phyloP scores from a whole-genome alignment of 2,329 filamentous ascomycete genomes.

The Epichloe glyceriae region DNA sequence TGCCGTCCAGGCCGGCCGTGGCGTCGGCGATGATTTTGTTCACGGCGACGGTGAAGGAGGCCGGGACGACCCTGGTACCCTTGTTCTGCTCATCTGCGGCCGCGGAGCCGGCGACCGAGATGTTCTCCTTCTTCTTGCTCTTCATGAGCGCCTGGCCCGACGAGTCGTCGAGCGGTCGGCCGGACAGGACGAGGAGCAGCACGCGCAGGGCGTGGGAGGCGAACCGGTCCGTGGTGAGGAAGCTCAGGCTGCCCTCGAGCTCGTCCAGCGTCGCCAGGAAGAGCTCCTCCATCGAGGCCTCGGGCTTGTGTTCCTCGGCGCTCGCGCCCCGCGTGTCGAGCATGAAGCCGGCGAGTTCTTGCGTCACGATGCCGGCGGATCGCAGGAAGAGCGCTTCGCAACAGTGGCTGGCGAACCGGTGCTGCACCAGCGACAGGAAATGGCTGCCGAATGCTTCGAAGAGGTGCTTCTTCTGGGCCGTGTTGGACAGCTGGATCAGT shows the following conservation, averaged over 20 bases:
- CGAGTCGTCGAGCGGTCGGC: conserved; percentile 60
- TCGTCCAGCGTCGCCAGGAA: conserved; percentile 78
- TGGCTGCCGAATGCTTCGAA: conserved; percentile 79
- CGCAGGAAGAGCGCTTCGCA: conserved; percentile 86
- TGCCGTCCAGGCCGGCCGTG: conserved; percentile 61
- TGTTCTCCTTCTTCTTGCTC: conserved; percentile 84
- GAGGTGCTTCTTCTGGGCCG: conserved; percentile 69
- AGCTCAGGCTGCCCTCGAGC: conserved; percentile 72
- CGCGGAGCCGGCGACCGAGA: conserved; percentile 45
- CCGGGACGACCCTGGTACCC: conserved; percentile 51
- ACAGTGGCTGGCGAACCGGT: conserved; percentile 94
- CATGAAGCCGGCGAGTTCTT: conserved; percentile 48
- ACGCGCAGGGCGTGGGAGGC: conserved; percentile 86
- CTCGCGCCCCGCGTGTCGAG: conserved; percentile 29
- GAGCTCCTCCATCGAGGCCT: conserved; percentile 65
- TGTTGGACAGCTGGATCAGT: conserved; percentile 68
- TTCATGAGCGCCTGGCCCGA: conserved; percentile 64
- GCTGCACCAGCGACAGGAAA: conserved; percentile 80
- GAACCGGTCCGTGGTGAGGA: conserved; percentile 73
- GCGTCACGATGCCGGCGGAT: conserved; percentile 64
- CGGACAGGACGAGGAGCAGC: conserved; percentile 72
- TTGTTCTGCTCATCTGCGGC: conserved; percentile 34
- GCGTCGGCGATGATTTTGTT: conserved; percentile 74
- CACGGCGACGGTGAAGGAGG: conserved; percentile 62
- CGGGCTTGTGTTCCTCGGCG: conserved; percentile 32